These are phyloP conservation scores for Rhododendron molle DNA, from an alignment of 148 eudicot genomes.

Conservation along the genomic window DNA sequence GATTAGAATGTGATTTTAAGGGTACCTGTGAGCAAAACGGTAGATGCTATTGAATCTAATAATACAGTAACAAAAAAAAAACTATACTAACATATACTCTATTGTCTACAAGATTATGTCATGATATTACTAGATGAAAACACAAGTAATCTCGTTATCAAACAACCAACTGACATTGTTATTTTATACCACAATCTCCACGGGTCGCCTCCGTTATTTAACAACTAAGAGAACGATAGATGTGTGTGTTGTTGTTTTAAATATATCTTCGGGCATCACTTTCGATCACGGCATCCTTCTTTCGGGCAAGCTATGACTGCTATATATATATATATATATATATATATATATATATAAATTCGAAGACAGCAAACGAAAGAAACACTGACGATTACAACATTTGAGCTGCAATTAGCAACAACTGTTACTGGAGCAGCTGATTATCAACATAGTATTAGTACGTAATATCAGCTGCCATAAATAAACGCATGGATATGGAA, in stretches of 20 bases:
- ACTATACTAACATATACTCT: no score
- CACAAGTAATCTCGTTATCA: neutral
- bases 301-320: neutral
- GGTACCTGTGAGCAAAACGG: no score
- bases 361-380: neutral
- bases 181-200: neutral
- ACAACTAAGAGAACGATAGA: neutral
- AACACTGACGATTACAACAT: constrained; percentile 5
- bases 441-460: neutral
- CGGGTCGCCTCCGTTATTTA: neutral
- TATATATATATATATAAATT: no score
- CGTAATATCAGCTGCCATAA: neutral
- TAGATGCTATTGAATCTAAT: neutral
- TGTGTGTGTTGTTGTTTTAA: no score
- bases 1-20: no score
- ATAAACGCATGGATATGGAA: neutral
- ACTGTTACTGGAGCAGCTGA: constrained; percentile 10
- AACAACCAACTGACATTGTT: neutral
- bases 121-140: no score
- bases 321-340: neutral
- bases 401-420: constrained; percentile 3
- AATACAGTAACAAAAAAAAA: no score
- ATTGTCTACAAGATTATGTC: neutral
- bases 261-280: no score
- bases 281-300: neutral